Base-by-base conservation (phyloP, 2,329 filamentous ascomycete species). In the Sporothrix mexicana region DNA sequence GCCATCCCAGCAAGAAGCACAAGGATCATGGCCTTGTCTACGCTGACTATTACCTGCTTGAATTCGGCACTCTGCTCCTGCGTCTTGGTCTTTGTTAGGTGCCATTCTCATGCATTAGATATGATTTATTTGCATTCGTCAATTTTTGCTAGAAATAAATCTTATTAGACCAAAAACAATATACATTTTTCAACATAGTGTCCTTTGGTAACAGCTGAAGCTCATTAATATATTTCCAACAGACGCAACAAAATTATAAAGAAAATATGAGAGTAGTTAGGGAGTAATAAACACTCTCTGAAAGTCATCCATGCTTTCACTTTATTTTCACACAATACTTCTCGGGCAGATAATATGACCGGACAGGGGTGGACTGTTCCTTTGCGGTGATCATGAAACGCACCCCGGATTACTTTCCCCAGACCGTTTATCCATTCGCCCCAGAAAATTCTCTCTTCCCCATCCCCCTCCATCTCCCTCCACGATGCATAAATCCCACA, bases 21-120 rank as follows among this genome's bases (percentile, higher is more conserved):
- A 61, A 61, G 30, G 57, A 61, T 15, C 57, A 61, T 10, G 57
- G 57, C 13, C 57, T 61, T 10, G 57, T 70, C 2, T 70, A 70
- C 12, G 69, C 69, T 0, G 69, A 70, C 43, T 70, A 70, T 45
- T 70, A 70, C 20, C 25, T 70, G 10, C 45, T 70, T 0, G 69
- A 70, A 15, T 62, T 70, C 17, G 69, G 69, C 1, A 70, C 59
- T n/a, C 59, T 62, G 9, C 57, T 70, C 15, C 45, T 70, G 15
- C 69, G 69, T 25, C 49, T 53, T 43, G 69, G 69, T 0, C 25
- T 70, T 15, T 61, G 57, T n/a, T 61, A 61, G 36, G 17, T 43
- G 9, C 2, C 8, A 2, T 61, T 9, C 4, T 13, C 7, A 15
- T 9, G 1, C 17, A 61, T 10, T 61, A 61, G 36, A 61, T 53